Evolutionary conservation across 306 rosid species (phyloP), one percentile per base, ranked within the genome.

Genomic region (Malus sylvestris): DNA sequence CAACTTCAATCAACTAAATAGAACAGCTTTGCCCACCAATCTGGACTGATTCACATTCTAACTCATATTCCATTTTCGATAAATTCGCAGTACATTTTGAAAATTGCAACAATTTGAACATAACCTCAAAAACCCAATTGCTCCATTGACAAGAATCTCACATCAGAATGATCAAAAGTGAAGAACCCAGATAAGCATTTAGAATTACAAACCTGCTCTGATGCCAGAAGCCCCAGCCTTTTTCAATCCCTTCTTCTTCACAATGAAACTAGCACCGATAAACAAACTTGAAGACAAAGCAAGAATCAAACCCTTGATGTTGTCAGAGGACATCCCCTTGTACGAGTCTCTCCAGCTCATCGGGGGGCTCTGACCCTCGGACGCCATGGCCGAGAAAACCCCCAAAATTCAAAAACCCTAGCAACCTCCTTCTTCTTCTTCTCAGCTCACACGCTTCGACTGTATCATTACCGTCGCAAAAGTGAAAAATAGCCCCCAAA

Each of bases 211-310:
- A 93, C 98, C 98, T 81, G 98, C 98, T 70, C 98, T 81, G 79
- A 91, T 51, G 77, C 98, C 98, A 46, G 91, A 83, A 46, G 98
- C 92, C 27, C 91, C 98, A n/a, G 98, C 98, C 75, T 81, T 93
- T 88, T 93, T 91, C 86, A 91, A 81, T 10, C 98, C 98, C 84
- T 93, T 93, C 76, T 93, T 93, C 71, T 93, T 93, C 35, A 93
- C 97, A 75, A 93, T 93, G 86, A 93, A 93, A 69, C 97, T 91
- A 35, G 92, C 95, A 22, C 98, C 98, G 55, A 93, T 93, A 72
- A 93, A 93, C 63, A 93, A 75, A 81, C 98, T 93, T 0, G 98
- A 93, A 1, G 98, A 93, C 22, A 93, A 89, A 75, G 89, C 98
- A 38, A 93, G 94, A 60, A 84, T 74, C 35, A 93, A 75, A 52